Evolutionary conservation across 495 filamentous ascomycete species (phyloP).

Genomic region (Parathielavia appendiculata): DNA sequence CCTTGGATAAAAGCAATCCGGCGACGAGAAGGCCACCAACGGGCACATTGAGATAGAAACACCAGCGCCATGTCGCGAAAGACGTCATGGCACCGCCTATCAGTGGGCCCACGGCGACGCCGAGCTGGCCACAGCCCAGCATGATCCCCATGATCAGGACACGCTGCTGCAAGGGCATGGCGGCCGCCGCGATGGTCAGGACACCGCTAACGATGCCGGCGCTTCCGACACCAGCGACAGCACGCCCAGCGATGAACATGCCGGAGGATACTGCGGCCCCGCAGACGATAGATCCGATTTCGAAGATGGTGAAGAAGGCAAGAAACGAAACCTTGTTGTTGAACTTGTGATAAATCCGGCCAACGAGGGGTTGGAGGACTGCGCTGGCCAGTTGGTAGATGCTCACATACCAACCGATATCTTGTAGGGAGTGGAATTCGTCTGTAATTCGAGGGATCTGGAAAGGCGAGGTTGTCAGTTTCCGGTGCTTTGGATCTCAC

Average conservation of each 20-base stretch:
- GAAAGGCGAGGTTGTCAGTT: not conserved
- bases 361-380: constrained; percentile 48
- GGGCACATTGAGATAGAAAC: constrained; percentile 69
- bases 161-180: constrained; percentile 37
- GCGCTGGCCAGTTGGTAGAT: constrained; percentile 50
- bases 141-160: constrained; percentile 37
- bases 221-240: constrained; percentile 48
- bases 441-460: constrained; percentile 45
- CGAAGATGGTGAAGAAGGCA: constrained; percentile 36
- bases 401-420: constrained; percentile 50
- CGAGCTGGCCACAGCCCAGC: constrained; percentile 56
- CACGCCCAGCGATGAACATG: constrained; percentile 51
- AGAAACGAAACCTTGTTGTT: constrained; percentile 41
- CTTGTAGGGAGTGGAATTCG: constrained; percentile 42
- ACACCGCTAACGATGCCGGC: constrained; percentile 38
- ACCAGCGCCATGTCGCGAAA: constrained; percentile 52
- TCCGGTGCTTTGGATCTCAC: not conserved
- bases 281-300: constrained; percentile 49
- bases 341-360: constrained; percentile 49
- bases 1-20: constrained; percentile 48
- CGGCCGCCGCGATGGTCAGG: constrained; percentile 33
- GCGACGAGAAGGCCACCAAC: constrained; percentile 58
- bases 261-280: constrained; percentile 42
- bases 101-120: constrained; percentile 63
- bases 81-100: constrained; percentile 50